phyloP scores from a whole-genome alignment of 2,329 filamentous ascomycete genomes.

The Shiraia sp. region DNA sequence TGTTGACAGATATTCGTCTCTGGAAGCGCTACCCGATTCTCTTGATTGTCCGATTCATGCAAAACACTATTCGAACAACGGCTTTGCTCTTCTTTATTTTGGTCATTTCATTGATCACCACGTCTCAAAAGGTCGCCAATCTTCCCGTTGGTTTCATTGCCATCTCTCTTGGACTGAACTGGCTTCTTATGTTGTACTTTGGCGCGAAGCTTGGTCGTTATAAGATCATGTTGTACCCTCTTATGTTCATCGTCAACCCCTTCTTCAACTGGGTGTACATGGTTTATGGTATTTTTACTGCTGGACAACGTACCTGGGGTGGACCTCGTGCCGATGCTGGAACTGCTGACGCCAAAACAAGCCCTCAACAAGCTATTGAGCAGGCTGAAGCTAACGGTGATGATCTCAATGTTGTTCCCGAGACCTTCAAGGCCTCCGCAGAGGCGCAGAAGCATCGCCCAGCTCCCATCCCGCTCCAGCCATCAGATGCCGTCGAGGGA shows the following conservation, averaged over 20 bases:
- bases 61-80: constrained; percentile 94
- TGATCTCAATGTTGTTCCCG: constrained; percentile 85
- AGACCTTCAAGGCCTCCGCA: constrained; percentile 70
- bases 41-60: constrained; percentile 85
- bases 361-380: constrained; percentile 81
- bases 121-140: constrained; percentile 74
- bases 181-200: constrained; percentile 95
- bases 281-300: constrained; percentile 95
- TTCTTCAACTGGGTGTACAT: constrained; percentile 99
- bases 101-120: constrained; percentile 82
- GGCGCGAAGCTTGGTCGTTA: constrained; percentile 82
- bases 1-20: constrained; percentile 91
- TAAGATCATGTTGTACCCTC: constrained; percentile 91
- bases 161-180: constrained; percentile 90
- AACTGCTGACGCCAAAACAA: constrained; percentile 73
- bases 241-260: constrained; percentile 95
- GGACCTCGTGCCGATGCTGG: constrained; percentile 89
- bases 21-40: constrained; percentile 91
- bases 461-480: constrained; percentile 66
- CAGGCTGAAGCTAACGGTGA: constrained; percentile 78
- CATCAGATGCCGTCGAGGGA: constrained; percentile 75
- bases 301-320: constrained; percentile 93
- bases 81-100: constrained; percentile 94
- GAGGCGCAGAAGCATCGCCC: constrained; percentile 56
- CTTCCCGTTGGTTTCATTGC: constrained; percentile 92